Evolutionary conservation across 768 basidiomycete species (phyloP).

Genomic region (Amyloporia xantha): DNA sequence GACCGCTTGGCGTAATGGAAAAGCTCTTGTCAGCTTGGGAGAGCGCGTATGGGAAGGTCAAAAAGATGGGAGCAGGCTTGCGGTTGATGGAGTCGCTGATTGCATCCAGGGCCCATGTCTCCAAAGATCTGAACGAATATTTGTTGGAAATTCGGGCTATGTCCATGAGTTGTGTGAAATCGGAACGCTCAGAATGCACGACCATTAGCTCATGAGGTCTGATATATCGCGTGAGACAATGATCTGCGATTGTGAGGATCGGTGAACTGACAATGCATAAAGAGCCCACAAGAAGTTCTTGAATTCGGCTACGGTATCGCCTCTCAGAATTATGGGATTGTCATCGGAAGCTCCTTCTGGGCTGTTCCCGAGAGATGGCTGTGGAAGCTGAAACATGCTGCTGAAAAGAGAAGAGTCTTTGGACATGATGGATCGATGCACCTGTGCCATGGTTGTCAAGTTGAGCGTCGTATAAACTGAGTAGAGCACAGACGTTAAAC

Average conservation of each 20-base stretch:
- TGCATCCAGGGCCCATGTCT: conserved; percentile 71
- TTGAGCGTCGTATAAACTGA: no score
- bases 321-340: conserved; percentile 55
- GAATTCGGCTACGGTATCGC: conserved; percentile 62
- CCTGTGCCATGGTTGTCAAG: background rate
- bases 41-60: conserved; percentile 30
- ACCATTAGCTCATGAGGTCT: conserved; percentile 59
- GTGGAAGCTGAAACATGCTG: conserved; percentile 59
- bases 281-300: conserved; percentile 68
- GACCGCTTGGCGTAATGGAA: conserved; percentile 26
- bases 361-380: conserved; percentile 34
- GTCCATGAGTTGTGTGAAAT: conserved; percentile 51
- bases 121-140: conserved; percentile 67
- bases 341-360: conserved; percentile 65
- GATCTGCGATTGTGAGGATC: no score
- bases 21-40: conserved; percentile 21
- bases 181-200: conserved; percentile 44
- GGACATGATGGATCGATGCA: conserved; percentile 3
- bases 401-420: conserved; percentile 57
- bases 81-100: conserved; percentile 62
- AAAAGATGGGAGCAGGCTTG: conserved; percentile 47
- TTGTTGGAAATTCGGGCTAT: conserved; percentile 65
- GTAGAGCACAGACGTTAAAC: conserved; percentile 65
- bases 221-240: background rate
- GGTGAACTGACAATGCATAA: conserved; percentile 68